Evolutionary conservation across 106 monocot species (phyloP), one percentile per base, ranked within the genome.

Genomic region (Dioscorea dumetorum): DNA sequence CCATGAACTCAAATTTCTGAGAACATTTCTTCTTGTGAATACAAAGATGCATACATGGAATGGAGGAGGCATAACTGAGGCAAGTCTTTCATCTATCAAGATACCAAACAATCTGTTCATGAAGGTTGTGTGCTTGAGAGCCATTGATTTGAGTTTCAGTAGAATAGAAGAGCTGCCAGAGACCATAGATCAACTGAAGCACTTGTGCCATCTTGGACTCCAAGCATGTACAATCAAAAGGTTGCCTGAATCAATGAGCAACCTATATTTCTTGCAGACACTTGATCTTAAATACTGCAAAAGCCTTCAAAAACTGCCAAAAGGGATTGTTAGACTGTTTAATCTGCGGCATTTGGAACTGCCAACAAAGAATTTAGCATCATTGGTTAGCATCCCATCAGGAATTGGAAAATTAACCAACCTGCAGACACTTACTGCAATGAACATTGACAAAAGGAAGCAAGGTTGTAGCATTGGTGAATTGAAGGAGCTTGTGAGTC

Each of bases 121-220:
- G 23, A 64, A 67, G 32, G 11, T 57, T 2, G 57, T 18, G 52
- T 20, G 17, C 18, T 13, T 57, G 12, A 22, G 69, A 3, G 57
- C 31, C 16, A 16, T 69, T 20, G 69, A 50, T 16, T 20, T 69
- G 1, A 23, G 52, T 57, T 28, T 57, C 28, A 53, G n/a, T 33
- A n/a, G 57, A 8, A 69, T 69, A 16, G 18, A 33, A 56, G 57
- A 57, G 31, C 57, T 69, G 32, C 69, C 69, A 33, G 31, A 57
- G 18, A 31, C 69, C 20, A 50, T 69, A 16, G 54, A 17, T 6
- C 19, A 57, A 21, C 57, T 69, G 28, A 56, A 56, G 57, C 52
- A 53, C 14, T 28, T 69, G 28, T 31, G 54, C 31, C 33, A 57
- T 32, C 17, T 69, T n/a, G 17, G 18, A 12, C 69, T 69, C 23